phyloP scores from a whole-genome alignment of 192 early-diverging fungal species.

The Coemansia sp. region DNA sequence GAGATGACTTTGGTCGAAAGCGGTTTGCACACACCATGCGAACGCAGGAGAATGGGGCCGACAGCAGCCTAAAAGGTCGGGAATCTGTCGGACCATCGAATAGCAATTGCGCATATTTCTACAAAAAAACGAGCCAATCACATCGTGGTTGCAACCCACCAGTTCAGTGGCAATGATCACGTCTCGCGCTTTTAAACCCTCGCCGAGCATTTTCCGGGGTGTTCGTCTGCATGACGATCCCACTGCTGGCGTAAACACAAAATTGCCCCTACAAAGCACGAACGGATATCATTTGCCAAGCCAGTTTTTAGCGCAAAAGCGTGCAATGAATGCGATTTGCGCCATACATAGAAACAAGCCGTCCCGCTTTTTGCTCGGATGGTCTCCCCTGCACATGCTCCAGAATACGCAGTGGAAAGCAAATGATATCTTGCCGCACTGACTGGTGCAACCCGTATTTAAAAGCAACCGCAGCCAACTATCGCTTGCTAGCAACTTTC shows the following conservation, averaged over 20 bases:
- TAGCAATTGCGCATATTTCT: neutral
- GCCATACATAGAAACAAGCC: neutral
- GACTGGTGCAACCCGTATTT: neutral
- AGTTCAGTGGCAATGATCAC: neutral
- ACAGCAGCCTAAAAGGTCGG: neutral
- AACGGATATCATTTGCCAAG: neutral
- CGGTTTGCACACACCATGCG: neutral
- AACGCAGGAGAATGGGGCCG: neutral
- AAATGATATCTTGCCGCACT: neutral
- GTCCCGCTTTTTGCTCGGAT: neutral
- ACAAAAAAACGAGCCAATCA: neutral
- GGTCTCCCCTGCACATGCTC: neutral
- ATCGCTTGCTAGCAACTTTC: neutral
- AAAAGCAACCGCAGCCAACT: neutral
- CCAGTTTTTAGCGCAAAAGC: neutral
- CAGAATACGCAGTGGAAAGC: neutral
- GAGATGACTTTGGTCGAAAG: neutral
- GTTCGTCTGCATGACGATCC: conserved; percentile 1
- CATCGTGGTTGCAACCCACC: neutral
- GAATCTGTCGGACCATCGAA: neutral
- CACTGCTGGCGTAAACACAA: neutral
- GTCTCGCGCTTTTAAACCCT: neutral
- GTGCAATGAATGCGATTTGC: conserved; percentile 5
- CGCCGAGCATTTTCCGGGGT: conserved; percentile 5
- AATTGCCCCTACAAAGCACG: neutral